phyloP scores from a whole-genome alignment of 345 rosid genomes.

The Orychophragmus violaceus region DNA sequence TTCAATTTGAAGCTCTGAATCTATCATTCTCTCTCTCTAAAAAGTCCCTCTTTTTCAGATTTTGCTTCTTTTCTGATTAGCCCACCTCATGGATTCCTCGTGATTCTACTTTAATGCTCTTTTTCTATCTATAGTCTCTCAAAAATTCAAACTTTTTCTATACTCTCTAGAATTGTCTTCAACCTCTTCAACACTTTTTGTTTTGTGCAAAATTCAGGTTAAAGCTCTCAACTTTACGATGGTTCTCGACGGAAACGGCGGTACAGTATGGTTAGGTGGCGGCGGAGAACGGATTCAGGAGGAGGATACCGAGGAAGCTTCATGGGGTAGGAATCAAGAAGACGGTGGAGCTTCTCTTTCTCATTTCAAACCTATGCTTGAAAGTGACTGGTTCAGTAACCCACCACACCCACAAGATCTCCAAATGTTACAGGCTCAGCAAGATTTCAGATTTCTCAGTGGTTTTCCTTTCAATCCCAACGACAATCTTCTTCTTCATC shows the following conservation, averaged over 20 bases:
- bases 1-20: conserved; percentile 18
- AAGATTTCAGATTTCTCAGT: conserved; percentile 42
- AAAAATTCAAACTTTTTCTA: conserved; percentile 20
- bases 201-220: background rate
- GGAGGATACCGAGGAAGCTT: conserved; percentile 36
- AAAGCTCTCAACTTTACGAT: conserved; percentile 25
- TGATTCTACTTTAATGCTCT: conserved; percentile 32
- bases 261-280: conserved; percentile 52
- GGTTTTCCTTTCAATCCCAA: conserved; percentile 35
- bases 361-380: conserved; percentile 65
- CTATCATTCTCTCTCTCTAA: conserved; percentile 26
- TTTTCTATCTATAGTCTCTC: background rate
- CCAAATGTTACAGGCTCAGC: conserved; percentile 35
- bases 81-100: conserved; percentile 30
- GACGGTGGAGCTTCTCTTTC: conserved; percentile 35
- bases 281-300: conserved; percentile 24
- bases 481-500: conserved; percentile 42
- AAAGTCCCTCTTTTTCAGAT: conserved; percentile 23
- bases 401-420: conserved; percentile 39
- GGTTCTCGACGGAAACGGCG: conserved; percentile 58
- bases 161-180: conserved; percentile 8
- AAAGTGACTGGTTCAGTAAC: conserved; percentile 56
- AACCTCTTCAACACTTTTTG: background rate
- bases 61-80: conserved; percentile 19
- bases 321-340: conserved; percentile 49